A percentile compares a stretch with the other conserved stretches of the same genome.
phyloP scores from a whole-genome alignment of 1,284 basidiomycete species.

The Macrocystidia cucumis region DNA sequence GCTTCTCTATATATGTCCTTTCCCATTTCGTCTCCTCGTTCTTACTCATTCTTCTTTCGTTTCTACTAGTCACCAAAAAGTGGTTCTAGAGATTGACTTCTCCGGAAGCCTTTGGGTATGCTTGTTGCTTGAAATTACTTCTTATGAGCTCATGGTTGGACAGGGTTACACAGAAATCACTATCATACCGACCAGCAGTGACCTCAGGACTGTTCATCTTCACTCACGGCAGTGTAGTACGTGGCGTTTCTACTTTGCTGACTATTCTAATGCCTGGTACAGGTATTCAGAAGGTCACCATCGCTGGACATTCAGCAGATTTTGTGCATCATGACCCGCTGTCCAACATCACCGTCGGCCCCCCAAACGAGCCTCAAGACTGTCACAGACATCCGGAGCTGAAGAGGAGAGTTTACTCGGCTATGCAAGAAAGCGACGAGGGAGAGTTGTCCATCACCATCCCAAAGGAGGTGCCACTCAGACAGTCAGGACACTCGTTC shows the following conservation, averaged over 20 bases:
- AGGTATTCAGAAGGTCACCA: slow-evolving; percentile 73
- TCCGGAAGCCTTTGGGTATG: slow-evolving; percentile 71
- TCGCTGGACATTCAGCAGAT: slow-evolving; percentile 61
- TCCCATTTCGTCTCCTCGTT: slow-evolving; percentile 20
- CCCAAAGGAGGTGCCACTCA: slow-evolving; percentile 72
- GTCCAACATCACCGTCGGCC: slow-evolving; percentile 56
- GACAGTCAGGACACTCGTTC: slow-evolving; percentile 42
- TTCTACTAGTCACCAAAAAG: slow-evolving; percentile 88
- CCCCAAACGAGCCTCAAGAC: slow-evolving; percentile 60
- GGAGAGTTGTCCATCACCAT: slow-evolving; percentile 92
- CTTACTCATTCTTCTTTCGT: slow-evolving; percentile 44
- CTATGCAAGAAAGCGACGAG: slow-evolving; percentile 85
- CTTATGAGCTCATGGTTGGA: slow-evolving; percentile 14
- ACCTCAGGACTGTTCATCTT: slow-evolving; percentile 75
- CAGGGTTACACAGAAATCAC: slow-evolving; percentile 92
- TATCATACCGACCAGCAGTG: slow-evolving; percentile 68
- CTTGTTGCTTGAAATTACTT: slow-evolving; percentile 8
- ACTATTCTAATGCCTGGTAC: slow-evolving; percentile 11
- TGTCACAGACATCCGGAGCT: slow-evolving; percentile 90
- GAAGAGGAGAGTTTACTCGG: slow-evolving; percentile 88
- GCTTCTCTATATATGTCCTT: slow-evolving; percentile 78
- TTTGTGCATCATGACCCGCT: slow-evolving; percentile 76
- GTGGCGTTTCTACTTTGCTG: slow-evolving; percentile 20
- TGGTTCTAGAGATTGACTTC: slow-evolving; percentile 86
- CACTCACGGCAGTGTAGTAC: slow-evolving; percentile 81